Conservation (phyloP, 1,284 basidiomycete genomes). For the Moniliophthora roreri region DNA sequence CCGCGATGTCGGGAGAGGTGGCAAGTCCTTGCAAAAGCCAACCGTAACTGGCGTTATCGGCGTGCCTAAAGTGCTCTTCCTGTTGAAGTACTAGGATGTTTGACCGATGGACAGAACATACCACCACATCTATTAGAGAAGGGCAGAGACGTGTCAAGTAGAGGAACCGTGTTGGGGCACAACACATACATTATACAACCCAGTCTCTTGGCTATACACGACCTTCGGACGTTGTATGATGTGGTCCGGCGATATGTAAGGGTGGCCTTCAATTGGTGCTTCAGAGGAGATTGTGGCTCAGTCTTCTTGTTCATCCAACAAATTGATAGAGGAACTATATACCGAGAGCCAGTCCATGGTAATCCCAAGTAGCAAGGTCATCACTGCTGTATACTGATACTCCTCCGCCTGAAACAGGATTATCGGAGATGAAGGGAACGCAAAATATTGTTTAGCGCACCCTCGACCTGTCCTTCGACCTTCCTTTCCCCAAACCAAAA, state of each 20-base stretch:
- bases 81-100: background rate
- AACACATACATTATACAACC: constrained; percentile 7
- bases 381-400: constrained; percentile 19
- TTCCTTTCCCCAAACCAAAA: constrained; percentile 20
- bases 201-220: constrained; percentile 8
- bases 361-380: constrained; percentile 21
- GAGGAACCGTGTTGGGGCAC: background rate
- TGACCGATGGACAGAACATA: background rate
- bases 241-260: constrained; percentile 9
- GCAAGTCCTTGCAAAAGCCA: constrained; percentile 7
- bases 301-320: constrained; percentile 5
- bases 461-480: constrained; percentile 2
- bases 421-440: constrained; percentile 3
- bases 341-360: constrained; percentile 16
- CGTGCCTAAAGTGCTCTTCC: background rate
- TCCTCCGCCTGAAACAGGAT: constrained; percentile 6
- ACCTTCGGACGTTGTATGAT: constrained; percentile 11
- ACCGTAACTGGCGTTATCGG: constrained; percentile 9
- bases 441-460: background rate
- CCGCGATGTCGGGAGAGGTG: constrained; percentile 9
- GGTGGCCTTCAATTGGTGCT: constrained; percentile 9
- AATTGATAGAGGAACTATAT: background rate
- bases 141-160: background rate
- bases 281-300: constrained; percentile 10
- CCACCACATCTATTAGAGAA: background rate